A percentile compares a stretch with the other conserved stretches of the same genome.
phyloP scores from a whole-genome alignment of 2,329 filamentous ascomycete genomes.

The Boeremia exigua region DNA sequence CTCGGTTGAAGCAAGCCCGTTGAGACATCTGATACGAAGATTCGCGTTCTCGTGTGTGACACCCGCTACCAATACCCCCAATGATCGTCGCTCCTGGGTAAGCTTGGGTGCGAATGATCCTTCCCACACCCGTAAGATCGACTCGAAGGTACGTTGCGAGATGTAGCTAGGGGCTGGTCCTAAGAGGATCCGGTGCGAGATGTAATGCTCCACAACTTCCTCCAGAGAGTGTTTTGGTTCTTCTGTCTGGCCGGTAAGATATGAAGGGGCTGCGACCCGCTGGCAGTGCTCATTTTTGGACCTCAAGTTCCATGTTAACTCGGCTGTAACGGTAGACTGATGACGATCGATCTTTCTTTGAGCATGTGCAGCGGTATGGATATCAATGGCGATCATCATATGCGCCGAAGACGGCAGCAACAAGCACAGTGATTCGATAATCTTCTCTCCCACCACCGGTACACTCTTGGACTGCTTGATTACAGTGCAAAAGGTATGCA shows the following conservation, averaged over 20 bases:
- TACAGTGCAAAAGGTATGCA: constrained; percentile 27
- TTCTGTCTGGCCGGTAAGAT: background rate
- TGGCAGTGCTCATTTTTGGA: too few species aligned
- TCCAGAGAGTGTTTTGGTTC: constrained; percentile 16
- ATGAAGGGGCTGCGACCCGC: background rate
- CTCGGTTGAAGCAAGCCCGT: constrained; percentile 19
- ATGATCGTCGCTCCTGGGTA: constrained; percentile 16
- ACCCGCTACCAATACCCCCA: constrained; percentile 27
- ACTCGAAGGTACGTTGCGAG: constrained; percentile 23
- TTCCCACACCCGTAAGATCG: constrained; percentile 30
- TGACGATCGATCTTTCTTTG: background rate
- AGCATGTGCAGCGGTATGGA: constrained; percentile 18
- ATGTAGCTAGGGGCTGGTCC: constrained; percentile 7
- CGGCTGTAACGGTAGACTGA: background rate
- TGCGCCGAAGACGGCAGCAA: constrained; percentile 20
- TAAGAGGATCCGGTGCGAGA: constrained; percentile 24
- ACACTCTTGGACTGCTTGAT: constrained; percentile 25
- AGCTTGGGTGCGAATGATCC: constrained; percentile 2
- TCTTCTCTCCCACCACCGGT: background rate
- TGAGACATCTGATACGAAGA: constrained; percentile 27
- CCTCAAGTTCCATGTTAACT: background rate
- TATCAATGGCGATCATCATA: constrained; percentile 21
- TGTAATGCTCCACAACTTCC: constrained; percentile 24
- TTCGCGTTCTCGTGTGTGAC: constrained; percentile 4
- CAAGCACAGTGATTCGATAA: constrained; percentile 6